These are phyloP conservation scores for Lineolata rhizophorae DNA, from an alignment of 495 filamentous ascomycete genomes.

Conservation along the genomic window DNA sequence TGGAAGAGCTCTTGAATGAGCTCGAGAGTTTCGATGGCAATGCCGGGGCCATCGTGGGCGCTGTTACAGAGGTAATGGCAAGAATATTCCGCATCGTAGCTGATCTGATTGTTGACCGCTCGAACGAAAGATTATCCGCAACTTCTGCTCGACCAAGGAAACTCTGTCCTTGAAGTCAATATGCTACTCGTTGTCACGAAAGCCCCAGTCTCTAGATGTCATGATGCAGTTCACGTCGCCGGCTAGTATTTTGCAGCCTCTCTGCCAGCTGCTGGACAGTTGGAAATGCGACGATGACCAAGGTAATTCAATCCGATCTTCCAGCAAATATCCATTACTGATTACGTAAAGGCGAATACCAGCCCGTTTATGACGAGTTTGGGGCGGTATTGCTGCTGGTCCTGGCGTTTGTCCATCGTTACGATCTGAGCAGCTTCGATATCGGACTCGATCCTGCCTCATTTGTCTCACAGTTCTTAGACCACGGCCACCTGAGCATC, in stretches of 20 bases:
- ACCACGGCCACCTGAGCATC: conserved; percentile 35
- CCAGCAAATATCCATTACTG: conserved; percentile 4
- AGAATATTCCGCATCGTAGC: too few relatives aligned
- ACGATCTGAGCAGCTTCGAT: conserved; percentile 45
- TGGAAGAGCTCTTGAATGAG: conserved; percentile 53
- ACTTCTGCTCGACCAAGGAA: conserved; percentile 60
- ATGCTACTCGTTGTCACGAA: conserved; percentile 59
- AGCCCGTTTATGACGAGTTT: conserved; percentile 94
- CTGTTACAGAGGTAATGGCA: conserved; percentile 46
- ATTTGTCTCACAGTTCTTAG: conserved; percentile 60
- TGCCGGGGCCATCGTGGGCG: conserved; percentile 66
- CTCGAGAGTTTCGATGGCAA: conserved; percentile 91
- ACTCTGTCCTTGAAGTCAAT: conserved; percentile 78
- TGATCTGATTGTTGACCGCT: too few relatives aligned
- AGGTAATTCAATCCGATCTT: too few relatives aligned
- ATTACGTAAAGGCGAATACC: conserved; percentile 85
- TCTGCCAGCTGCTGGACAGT: conserved; percentile 66
- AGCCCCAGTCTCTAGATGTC: conserved; percentile 59
- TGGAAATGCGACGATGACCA: conserved; percentile 93
- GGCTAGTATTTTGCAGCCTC: conserved; percentile 51
- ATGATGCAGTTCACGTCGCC: conserved; percentile 69
- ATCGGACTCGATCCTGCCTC: conserved; percentile 42
- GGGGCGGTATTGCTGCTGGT: conserved; percentile 70
- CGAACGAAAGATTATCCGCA: conserved; percentile 39
- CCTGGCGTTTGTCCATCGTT: conserved; percentile 65